Evolutionary conservation across 148 eudicot genomes (phyloP).

Genomic region (Chenopodium quinoa): DNA sequence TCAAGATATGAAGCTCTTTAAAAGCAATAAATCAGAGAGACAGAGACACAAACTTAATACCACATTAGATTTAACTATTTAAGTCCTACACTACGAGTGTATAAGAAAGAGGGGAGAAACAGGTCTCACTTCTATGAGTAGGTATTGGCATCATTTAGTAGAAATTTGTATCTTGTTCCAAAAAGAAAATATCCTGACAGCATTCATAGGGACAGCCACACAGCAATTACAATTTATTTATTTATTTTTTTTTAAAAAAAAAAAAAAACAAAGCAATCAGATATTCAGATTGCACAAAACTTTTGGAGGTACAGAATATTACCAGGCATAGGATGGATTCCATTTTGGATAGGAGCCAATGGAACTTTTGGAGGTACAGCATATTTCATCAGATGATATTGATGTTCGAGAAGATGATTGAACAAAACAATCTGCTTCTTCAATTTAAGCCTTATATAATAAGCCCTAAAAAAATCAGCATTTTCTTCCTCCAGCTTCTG

Average conservation of each 20-base stretch:
- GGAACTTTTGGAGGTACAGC: slow-evolving; percentile 85
- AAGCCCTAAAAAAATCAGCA: slow-evolving; percentile 94
- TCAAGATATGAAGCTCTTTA: neutral
- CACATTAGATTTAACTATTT: neutral
- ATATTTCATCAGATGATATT: slow-evolving; percentile 75
- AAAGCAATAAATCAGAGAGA: neutral
- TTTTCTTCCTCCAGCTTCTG: slow-evolving; percentile 99
- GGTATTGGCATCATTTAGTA: neutral
- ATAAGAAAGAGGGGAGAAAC: neutral
- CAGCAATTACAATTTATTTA: too few relatives aligned
- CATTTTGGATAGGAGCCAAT: slow-evolving; percentile 89
- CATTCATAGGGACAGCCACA: neutral
- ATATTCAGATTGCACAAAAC: neutral
- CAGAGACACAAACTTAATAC: neutral
- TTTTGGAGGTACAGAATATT: neutral
- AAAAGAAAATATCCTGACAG: neutral
- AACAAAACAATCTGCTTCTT: slow-evolving; percentile 94
- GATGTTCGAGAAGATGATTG: slow-evolving; percentile 92
- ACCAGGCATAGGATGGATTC: slow-evolving; percentile 94
- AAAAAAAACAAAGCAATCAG: neutral
- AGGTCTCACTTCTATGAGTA: neutral
- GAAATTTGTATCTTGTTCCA: neutral
- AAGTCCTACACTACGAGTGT: neutral
- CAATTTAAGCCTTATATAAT: slow-evolving; percentile 90
- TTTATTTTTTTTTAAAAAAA: too few relatives aligned